A percentile compares a stretch with the other conserved stretches of the same genome.
These are phyloP conservation scores for Populus trichocarpa DNA, from an alignment of 441 rosid species.

Conservation along the genomic window DNA sequence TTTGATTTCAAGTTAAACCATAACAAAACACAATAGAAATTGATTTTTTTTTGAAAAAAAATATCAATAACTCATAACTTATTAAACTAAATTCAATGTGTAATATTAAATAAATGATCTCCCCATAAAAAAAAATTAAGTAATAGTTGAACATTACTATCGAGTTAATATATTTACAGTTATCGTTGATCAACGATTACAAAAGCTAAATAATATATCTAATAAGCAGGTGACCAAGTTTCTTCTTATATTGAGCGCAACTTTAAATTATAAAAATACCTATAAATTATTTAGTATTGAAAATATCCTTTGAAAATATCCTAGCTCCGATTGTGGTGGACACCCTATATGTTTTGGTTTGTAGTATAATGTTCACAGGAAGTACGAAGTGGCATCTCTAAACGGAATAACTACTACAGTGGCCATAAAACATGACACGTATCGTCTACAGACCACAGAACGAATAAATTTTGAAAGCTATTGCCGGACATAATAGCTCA, in stretches of 20 bases:
- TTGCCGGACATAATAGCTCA: background rate
- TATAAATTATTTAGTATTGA: background rate
- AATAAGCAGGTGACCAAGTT: accelerated
- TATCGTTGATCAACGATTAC: background rate
- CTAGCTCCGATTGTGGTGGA: background rate
- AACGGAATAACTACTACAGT: background rate
- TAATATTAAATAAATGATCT: background rate
- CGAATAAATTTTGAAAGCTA: background rate
- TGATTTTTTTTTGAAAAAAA: too few species aligned
- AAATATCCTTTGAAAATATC: background rate
- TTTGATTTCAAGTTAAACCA: too few species aligned
- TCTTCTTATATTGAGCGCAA: background rate
- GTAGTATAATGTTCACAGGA: background rate
- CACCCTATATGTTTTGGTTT: background rate
- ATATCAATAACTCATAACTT: too few species aligned
- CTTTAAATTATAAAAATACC: background rate
- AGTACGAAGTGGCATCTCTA: background rate
- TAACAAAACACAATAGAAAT: too few species aligned
- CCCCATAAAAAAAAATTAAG: background rate
- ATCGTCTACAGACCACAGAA: background rate
- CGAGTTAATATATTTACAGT: background rate
- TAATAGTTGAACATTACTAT: too few species aligned
- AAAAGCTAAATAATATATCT: too few species aligned
- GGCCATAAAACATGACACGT: background rate
- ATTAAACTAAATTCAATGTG: too few species aligned